Evolutionary conservation across 1,139 yeast species (phyloP), one percentile per base, ranked within the genome.

Genomic region (Yamadazyma siamensis): DNA sequence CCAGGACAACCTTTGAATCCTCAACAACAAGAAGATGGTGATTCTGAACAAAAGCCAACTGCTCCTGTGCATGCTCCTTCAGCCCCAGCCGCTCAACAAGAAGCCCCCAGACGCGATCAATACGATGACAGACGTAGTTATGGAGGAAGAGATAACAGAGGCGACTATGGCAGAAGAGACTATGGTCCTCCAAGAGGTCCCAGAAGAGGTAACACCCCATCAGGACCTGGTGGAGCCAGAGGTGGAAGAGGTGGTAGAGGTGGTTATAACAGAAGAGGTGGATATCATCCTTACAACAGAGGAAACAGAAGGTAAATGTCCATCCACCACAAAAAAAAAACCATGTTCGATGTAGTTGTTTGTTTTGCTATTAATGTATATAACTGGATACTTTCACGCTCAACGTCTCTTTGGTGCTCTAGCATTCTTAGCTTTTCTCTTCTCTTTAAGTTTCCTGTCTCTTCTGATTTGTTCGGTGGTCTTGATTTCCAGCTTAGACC

Each of bases 351-450:
- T 16, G 16, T 14, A 26, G n/a, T n/a, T n/a, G 11, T n/a, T 27
- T n/a, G 26, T 11, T 12, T 25, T 25, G 20, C 10, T 15, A 15
- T 13, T 28, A 15, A 8, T 15, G 8, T 6, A 9, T 10, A 14
- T 19, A 20, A 13, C 16, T 27, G 18, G 20, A 13, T 25, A n/a
- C n/a, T n/a, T n/a, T 18, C 10, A 18, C 20, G 6, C 15, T 38
- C 40, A 52, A 25, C 56, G 52, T 41, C 47, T 61, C 43, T 47
- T 63, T 27, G 56, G 41, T 7, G 95, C 95, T 50, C 96, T 77
- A 7, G 85, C 95, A 47, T 88, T 91, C 76, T 91, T 91, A 8
- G 79, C 91, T 50, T 71, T 75, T 43, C 82, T 73, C 61, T 85
- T 72, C 40, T 86, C 94, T 60, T 81, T 74, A 21, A 59, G 49